phyloP scores from a whole-genome alignment of 192 early-diverging fungal genomes.

The Radiomyces spectabilis region DNA sequence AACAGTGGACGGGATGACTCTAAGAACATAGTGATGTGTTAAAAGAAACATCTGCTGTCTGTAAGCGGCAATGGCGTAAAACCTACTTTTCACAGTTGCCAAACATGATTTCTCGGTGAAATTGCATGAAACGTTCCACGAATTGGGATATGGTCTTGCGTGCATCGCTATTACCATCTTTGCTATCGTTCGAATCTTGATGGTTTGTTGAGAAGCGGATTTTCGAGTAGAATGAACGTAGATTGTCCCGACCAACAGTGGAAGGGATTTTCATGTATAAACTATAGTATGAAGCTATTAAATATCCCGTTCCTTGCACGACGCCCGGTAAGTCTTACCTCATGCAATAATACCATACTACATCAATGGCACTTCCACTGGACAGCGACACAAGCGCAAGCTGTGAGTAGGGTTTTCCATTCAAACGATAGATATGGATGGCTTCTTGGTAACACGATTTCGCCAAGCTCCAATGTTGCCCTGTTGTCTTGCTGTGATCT shows the following conservation, averaged over 20 bases:
- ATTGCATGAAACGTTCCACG: constrained; percentile 14
- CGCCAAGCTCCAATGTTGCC: constrained; percentile 7
- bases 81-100: not conserved
- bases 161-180: not conserved
- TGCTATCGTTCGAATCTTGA: constrained; percentile 7
- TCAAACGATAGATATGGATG: constrained; percentile 6
- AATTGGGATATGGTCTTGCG: constrained; percentile 6
- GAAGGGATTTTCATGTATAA: constrained; percentile 45
- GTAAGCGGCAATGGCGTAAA: not conserved
- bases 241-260: constrained; percentile 38
- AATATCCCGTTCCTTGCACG: too few species aligned
- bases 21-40: too few species aligned
- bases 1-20: too few species aligned
- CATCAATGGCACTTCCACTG: constrained; percentile 23
- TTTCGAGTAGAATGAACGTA: constrained; percentile 44
- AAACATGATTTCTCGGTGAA: constrained; percentile 18
- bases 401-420: constrained; percentile 29
- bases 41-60: too few species aligned
- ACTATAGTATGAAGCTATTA: constrained; percentile 18
- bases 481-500: not conserved
- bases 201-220: constrained; percentile 26
- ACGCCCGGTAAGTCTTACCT: constrained; percentile 9
- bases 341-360: constrained; percentile 33
- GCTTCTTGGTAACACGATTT: constrained; percentile 22
- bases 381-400: constrained; percentile 18